Conservation (phyloP, 2,329 filamentous ascomycete species). For the Diplocarpon rosae region DNA sequence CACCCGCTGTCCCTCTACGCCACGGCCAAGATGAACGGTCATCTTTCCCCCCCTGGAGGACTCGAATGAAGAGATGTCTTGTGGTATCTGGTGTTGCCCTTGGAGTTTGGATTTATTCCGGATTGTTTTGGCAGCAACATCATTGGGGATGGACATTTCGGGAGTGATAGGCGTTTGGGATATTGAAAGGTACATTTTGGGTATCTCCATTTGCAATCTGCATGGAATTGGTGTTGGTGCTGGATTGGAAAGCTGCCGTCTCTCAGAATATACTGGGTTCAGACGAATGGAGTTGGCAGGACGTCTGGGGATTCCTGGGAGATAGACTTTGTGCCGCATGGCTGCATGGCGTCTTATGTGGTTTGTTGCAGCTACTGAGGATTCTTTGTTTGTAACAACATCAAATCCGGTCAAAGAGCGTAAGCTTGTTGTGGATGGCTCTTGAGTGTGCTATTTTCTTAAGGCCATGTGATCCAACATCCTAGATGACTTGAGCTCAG, state of each 20-base stretch:
- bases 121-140: constrained; percentile 4
- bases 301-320: not conserved
- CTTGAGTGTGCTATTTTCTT: not conserved
- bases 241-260: constrained; percentile 14
- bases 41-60: not conserved
- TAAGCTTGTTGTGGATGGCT: not conserved
- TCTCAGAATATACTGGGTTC: not conserved
- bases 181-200: not conserved
- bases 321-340: not conserved
- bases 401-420: not conserved
- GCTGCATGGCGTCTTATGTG: not conserved
- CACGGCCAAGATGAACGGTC: not conserved
- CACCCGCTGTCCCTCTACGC: not conserved
- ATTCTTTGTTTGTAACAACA: not conserved
- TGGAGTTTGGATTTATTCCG: constrained; percentile 11
- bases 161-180: not conserved
- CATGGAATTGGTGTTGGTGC: not conserved
- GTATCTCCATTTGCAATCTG: not conserved
- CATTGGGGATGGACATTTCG: not conserved
- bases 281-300: not conserved
- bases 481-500: too few relatives aligned
- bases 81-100: constrained; percentile 11
- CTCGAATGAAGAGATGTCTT: constrained; percentile 7
- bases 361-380: not conserved
- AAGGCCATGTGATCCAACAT: too few relatives aligned